Evolutionary conservation across 345 rosid genomes (phyloP).

Genomic region (Isatis tinctoria): DNA sequence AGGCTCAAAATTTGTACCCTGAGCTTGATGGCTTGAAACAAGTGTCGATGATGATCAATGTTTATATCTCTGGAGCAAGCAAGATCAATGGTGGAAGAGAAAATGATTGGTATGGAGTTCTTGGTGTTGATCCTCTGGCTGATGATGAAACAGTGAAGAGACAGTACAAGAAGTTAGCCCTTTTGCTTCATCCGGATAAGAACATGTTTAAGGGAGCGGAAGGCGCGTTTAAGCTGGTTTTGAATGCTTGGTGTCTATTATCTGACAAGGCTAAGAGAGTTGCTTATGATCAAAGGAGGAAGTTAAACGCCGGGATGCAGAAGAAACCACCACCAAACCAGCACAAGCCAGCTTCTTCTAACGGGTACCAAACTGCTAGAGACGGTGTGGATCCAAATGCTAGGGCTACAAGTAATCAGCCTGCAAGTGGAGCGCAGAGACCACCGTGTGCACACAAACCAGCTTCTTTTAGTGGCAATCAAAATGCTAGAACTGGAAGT

Average conservation of each 20-base stretch:
- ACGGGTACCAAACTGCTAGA: neutral
- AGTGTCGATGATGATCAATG: conserved; percentile 48
- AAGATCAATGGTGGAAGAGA: conserved; percentile 38
- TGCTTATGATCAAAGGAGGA: conserved; percentile 51
- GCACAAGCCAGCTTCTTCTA: neutral
- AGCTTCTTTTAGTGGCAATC: neutral
- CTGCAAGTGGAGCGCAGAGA: neutral
- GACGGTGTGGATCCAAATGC: neutral
- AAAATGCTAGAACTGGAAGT: neutral
- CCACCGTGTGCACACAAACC: neutral
- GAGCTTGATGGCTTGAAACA: conserved; percentile 55
- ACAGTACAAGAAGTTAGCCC: conserved; percentile 60
- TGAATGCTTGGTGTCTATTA: conserved; percentile 64
- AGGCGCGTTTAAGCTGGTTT: conserved; percentile 71
- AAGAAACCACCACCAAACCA: neutral
- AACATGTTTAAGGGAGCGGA: conserved; percentile 67
- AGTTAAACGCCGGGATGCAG: neutral
- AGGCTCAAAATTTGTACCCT: conserved; percentile 71
- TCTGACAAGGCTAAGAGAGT: conserved; percentile 59
- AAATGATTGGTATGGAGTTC: conserved; percentile 63
- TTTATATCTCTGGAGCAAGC: conserved; percentile 47
- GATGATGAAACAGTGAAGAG: conserved; percentile 55
- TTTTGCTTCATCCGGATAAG: conserved; percentile 78
- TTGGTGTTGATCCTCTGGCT: conserved; percentile 51
- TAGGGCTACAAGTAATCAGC: conserved; percentile 13